Percentiles rank a stretch among this genome's conserved stretches.
phyloP scores from a whole-genome alignment of 805 yeast species.

The Tetrapisispora phaffii region DNA sequence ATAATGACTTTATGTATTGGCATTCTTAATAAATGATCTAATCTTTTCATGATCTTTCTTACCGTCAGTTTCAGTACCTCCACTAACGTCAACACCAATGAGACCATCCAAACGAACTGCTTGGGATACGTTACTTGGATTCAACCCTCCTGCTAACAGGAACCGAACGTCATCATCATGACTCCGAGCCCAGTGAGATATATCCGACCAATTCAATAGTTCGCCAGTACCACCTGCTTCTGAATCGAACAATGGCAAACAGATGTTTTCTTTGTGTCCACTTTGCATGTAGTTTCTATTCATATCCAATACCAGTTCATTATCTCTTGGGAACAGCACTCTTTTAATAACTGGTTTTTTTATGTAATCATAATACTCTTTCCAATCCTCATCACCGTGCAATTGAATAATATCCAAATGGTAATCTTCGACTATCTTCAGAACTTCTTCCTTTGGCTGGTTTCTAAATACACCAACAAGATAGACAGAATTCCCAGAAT shows the following conservation, averaged over 20 bases:
- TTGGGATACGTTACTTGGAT: conserved; percentile 54
- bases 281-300: neutral
- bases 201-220: conserved; percentile 59
- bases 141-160: conserved; percentile 84
- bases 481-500: conserved; percentile 34
- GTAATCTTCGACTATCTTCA: conserved; percentile 31
- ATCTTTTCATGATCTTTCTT: conserved; percentile 62
- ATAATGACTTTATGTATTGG: conserved; percentile 24
- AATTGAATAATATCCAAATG: conserved; percentile 73
- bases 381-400: conserved; percentile 56
- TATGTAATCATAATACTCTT: conserved; percentile 32
- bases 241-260: conserved; percentile 60
- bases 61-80: conserved; percentile 85
- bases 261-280: neutral
- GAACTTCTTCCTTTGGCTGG: conserved; percentile 59
- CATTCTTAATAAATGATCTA: conserved; percentile 44
- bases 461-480: conserved; percentile 88
- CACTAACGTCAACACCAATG: conserved; percentile 88
- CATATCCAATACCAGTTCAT: conserved; percentile 28
- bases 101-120: conserved; percentile 50
- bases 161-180: conserved; percentile 32
- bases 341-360: conserved; percentile 62
- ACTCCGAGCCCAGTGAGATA: conserved; percentile 32
- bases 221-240: conserved; percentile 91
- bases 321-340: conserved; percentile 49